Evolutionary conservation across 352 stramenopile genomes (phyloP), one percentile per base, ranked within the genome.

Genomic region (Elongisporangium anandrum): DNA sequence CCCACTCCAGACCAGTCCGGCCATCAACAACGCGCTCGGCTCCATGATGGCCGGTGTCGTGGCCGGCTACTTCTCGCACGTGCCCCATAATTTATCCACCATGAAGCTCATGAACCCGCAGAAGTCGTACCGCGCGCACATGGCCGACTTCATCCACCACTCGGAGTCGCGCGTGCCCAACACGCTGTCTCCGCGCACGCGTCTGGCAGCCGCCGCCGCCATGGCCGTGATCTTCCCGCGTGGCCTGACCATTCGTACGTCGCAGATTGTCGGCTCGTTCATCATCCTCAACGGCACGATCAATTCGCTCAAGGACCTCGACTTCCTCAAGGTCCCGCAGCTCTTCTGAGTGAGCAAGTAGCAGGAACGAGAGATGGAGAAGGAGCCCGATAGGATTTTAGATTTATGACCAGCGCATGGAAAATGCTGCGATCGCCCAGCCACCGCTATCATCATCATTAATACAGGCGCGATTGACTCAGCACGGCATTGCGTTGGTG

Each of bases 21-120:
- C 87, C 20, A 66, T 97, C 54, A 92, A 84, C 56, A 98, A 98
- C 66, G 88, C 91, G 15, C 66, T 92, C 53, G 92, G 87, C 50
- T 95, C 79, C 66, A 84, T 98, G 63, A 72, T 81, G 41, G 90
- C 90, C 9, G 94, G 94, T 64, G 85, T 97, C 19, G 76, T 98
- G 19, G 87, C 89, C 5, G 94, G 94, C 17, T 98, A 98, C 68
- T 71, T 98, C 34, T 96, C 81, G 38, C 94, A 98, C 73, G 90
- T 98, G 41, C 94, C 94, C 60, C 94, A 98, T 81, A 98, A 98
- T 70, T 65, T 98, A 19, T 97, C 87, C n/a, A 98, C 92, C 51
- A 90, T 98, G 67, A 98, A 98, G 74, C 77, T 98, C 29, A 90
- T 98, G 76, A 85, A 98, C 68, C 93, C 94, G 23, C 73, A 96